These are phyloP conservation scores for Eimeria zaria DNA, from an alignment of 169 alveolate genomes.

Conservation along the genomic window DNA sequence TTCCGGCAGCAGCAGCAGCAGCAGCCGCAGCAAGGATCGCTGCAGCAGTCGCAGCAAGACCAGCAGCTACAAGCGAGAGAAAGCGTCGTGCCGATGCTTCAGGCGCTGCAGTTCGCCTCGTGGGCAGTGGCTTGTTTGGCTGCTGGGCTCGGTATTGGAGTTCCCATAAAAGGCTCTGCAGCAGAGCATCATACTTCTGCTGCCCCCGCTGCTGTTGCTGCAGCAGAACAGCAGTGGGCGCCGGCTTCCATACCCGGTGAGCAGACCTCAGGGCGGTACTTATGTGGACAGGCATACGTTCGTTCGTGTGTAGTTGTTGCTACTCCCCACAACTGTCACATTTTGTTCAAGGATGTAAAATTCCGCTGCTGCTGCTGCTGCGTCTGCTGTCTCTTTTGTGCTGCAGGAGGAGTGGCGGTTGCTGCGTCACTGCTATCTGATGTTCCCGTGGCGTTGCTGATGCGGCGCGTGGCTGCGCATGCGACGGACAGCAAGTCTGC, in stretches of 20 bases:
- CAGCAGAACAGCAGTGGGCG: neutral
- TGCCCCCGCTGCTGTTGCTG: neutral
- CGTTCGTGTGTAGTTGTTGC: neutral
- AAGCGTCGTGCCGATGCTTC: constrained; percentile 65
- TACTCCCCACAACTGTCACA: neutral
- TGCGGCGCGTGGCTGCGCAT: constrained; percentile 77
- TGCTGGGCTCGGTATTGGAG: constrained; percentile 51
- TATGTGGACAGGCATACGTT: neutral
- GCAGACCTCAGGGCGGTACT: neutral
- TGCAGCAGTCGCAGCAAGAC: neutral
- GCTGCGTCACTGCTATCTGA: constrained; percentile 10
- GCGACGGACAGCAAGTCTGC: constrained; percentile 76
- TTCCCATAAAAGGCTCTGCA: neutral
- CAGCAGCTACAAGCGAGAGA: neutral
- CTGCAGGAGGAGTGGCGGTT: constrained; percentile 5
- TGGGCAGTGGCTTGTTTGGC: constrained; percentile 75
- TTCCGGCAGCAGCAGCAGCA: neutral
- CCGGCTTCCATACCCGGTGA: neutral
- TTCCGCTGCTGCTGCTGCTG: neutral
- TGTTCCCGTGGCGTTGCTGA: constrained; percentile 49
- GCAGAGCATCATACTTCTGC: neutral
- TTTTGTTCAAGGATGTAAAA: neutral
- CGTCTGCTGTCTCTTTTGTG: neutral
- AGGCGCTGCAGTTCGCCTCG: constrained; percentile 70
- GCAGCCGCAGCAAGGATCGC: neutral